Conservation (phyloP, 306 rosid genomes). For the Calophaca sinica region DNA sequence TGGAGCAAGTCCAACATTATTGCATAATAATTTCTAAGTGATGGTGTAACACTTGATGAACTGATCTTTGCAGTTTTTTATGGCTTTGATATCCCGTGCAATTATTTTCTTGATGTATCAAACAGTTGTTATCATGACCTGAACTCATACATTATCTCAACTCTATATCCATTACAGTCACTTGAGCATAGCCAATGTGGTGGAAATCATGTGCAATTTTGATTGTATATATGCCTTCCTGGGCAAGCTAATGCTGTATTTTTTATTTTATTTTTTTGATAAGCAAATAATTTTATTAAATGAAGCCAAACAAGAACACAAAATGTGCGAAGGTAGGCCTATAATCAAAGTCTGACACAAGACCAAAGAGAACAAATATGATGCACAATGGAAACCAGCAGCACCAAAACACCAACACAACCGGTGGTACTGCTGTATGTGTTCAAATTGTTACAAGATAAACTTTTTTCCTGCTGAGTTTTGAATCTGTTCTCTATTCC, state of each 20-base stretch:
- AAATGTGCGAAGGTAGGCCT: too few species aligned
- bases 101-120: not conserved
- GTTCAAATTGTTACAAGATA: not conserved
- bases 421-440: not conserved
- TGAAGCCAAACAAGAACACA: too few species aligned
- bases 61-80: conserved; percentile 6
- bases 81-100: not conserved
- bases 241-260: not conserved
- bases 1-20: not conserved
- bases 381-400: too few species aligned
- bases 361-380: too few species aligned
- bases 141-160: too few species aligned
- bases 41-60: conserved; percentile 2
- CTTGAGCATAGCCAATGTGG: conserved; percentile 22
- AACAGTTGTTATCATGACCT: conserved; percentile 4
- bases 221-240: not conserved
- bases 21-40: not conserved
- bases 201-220: conserved; percentile 23
- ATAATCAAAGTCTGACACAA: too few species aligned
- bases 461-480: not conserved
- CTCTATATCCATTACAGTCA: not conserved
- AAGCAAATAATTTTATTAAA: too few species aligned
- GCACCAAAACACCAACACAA: too few species aligned
- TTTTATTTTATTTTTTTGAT: not conserved
- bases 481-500: conserved; percentile 21